Evolutionary conservation across 2,329 filamentous ascomycete genomes (phyloP).

Genomic region (Xylaria multiplex): DNA sequence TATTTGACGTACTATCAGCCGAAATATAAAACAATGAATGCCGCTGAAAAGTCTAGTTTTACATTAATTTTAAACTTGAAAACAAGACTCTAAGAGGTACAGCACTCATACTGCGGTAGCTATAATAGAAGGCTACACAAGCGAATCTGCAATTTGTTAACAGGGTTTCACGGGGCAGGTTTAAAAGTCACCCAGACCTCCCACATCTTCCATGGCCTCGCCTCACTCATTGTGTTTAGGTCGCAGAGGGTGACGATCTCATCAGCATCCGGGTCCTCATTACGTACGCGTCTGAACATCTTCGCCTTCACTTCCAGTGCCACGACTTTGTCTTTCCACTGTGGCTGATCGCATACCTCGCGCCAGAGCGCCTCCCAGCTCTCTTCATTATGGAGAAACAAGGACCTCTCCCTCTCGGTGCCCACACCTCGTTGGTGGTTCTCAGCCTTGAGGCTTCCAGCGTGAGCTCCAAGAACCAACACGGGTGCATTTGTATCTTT

Average conservation of each 20-base stretch:
- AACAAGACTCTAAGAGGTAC: too few species aligned
- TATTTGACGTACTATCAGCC: too few species aligned
- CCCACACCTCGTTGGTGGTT: slow-evolving; percentile 16
- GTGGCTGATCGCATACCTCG: slow-evolving; percentile 35
- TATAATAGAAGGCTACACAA: too few species aligned
- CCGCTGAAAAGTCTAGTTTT: too few species aligned
- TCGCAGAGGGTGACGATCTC: slow-evolving; percentile 27
- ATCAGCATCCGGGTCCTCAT: slow-evolving; percentile 25
- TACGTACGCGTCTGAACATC: slow-evolving; percentile 34
- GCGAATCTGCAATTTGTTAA: background rate
- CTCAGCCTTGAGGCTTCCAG: slow-evolving; percentile 31
- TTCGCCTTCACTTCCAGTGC: slow-evolving; percentile 41
- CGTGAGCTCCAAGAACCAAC: slow-evolving; percentile 47
- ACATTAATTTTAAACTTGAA: too few species aligned
- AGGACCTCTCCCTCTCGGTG: slow-evolving; percentile 35
- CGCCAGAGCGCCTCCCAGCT: slow-evolving; percentile 44
- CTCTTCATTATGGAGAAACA: slow-evolving; percentile 34
- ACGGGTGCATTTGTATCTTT: slow-evolving; percentile 46
- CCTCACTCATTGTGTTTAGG: slow-evolving; percentile 10
- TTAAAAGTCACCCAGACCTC: slow-evolving; percentile 45
- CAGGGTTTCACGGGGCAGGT: background rate
- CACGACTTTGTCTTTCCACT: slow-evolving; percentile 40
- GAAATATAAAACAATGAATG: too few species aligned
- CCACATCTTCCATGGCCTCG: slow-evolving; percentile 41
- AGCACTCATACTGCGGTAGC: too few species aligned